phyloP scores from a whole-genome alignment of 805 yeast genomes.

The Teunomyces panamensis region DNA sequence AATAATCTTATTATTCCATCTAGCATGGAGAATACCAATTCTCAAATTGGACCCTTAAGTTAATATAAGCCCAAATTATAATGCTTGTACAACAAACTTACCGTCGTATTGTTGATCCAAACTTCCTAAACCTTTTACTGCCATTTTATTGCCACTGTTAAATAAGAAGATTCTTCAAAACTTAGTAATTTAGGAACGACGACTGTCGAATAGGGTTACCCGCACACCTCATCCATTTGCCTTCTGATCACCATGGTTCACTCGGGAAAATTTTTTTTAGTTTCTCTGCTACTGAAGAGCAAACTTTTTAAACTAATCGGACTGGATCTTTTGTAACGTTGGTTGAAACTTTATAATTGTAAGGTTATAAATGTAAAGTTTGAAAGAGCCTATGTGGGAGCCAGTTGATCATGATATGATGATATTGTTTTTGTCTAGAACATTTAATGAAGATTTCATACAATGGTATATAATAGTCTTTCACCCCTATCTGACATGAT shows the following conservation, averaged over 20 bases:
- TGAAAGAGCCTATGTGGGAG: not conserved
- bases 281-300: not conserved
- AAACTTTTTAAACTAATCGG: not conserved
- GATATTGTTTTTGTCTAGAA: slow-evolving; percentile 6
- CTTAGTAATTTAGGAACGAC: not conserved
- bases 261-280: not conserved
- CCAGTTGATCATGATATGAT: slow-evolving; percentile 3
- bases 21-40: slow-evolving; percentile 89
- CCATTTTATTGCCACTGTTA: slow-evolving; percentile 43
- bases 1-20: slow-evolving; percentile 86
- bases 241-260: not conserved
- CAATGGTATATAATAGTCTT: slow-evolving; percentile 50
- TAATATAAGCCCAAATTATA: not conserved
- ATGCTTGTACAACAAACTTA: slow-evolving; percentile 13
- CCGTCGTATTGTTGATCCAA: slow-evolving; percentile 70
- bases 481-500: slow-evolving; percentile 86
- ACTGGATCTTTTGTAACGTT: not conserved
- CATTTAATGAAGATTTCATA: slow-evolving; percentile 5
- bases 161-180: not conserved
- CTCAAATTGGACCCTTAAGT: slow-evolving; percentile 47
- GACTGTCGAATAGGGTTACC: not conserved
- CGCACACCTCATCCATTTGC: not conserved
- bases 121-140: slow-evolving; percentile 77
- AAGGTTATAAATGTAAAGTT: slow-evolving; percentile 1
- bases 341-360: slow-evolving; percentile 1